Evolutionary conservation across 2,329 filamentous ascomycete genomes (phyloP), one percentile per base, ranked within the genome.

Genomic region (Apiospora aurea): DNA sequence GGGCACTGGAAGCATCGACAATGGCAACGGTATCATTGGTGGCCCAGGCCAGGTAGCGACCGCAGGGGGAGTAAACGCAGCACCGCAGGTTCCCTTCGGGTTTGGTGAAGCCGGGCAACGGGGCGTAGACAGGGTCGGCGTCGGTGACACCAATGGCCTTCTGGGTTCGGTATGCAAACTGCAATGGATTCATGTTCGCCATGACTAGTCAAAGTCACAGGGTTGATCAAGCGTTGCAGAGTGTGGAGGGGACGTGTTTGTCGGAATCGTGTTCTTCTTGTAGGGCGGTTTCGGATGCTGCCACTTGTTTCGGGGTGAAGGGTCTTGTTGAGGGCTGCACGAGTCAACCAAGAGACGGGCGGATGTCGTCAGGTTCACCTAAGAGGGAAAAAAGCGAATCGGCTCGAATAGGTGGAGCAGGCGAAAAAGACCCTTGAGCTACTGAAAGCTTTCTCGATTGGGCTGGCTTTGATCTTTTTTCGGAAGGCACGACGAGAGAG

Each of bases 111-210:
- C 93, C 96, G 80, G 93, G 86, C 80, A 98, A 89, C 80, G 92
- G 86, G 83, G 94, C 90, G 85, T 99, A 99, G 80, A 92, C 90
- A 74, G 96, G 96, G 77, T 92, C 93, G 79, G 95, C 94, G 87
- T 98, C 94, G 85, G 97, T 91, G 84, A 98, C 88, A 80, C 95
- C 95, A 87, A 99, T 95, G 83, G 92, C 92, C 91, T 98, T 98
- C 85, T 95, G 93, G 84, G 96, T 98, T 86, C 96, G 94, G 89
- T 93, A 97, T 85, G 94, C 94, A 91, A 98, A 93, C 91, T 98
- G 96, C 86, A 96, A 93, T 81, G 94, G 91, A 64, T 64, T 64
- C 57, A 64, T 38, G 88, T 88, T 92, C 83, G 94, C 93, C 95
- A 97, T 98, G 90, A 91, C 93, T 95, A 95, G 90, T 91, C 81